phyloP scores from a whole-genome alignment of 441 rosid genomes.

The Pelargonium exstipulatum region DNA sequence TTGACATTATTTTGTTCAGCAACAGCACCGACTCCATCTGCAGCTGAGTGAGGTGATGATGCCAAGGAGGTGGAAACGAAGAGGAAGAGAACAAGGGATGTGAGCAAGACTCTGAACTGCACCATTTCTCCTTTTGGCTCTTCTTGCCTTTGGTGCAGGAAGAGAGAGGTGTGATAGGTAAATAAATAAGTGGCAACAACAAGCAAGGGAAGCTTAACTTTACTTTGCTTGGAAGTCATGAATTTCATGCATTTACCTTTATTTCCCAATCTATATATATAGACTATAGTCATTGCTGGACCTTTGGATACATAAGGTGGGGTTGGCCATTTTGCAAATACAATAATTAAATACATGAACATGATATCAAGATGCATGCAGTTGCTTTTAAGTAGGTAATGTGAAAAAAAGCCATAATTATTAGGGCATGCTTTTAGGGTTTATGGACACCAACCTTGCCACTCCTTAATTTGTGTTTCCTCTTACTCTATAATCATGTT shows the following conservation, averaged over 20 bases:
- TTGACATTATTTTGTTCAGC: constrained; percentile 9
- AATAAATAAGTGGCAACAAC: constrained; percentile 17
- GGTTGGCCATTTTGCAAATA: not conserved
- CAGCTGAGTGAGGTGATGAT: constrained; percentile 8
- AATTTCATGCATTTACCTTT: constrained; percentile 1
- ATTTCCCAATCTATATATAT: not conserved
- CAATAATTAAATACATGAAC: not conserved
- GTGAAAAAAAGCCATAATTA: not conserved
- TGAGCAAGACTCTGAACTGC: constrained; percentile 19
- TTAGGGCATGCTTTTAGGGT: not conserved
- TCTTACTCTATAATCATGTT: no score
- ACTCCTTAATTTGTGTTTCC: no score
- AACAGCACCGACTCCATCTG: not conserved
- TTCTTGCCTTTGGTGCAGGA: not conserved
- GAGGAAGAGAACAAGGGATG: constrained; percentile 23
- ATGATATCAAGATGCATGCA: not conserved
- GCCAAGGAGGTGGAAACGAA: constrained; percentile 23
- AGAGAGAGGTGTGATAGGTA: constrained; percentile 1
- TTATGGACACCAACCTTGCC: not conserved
- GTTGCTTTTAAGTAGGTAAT: not conserved
- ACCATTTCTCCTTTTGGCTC: constrained; percentile 15
- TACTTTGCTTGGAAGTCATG: constrained; percentile 39
- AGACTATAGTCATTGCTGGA: not conserved
- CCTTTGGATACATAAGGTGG: constrained; percentile 2
- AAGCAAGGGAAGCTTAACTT: constrained; percentile 20